A percentile compares a stretch with the other conserved stretches of the same genome.
phyloP scores from a whole-genome alignment of 2,329 filamentous ascomycete genomes.

The Phialemonium atrogriseum region DNA sequence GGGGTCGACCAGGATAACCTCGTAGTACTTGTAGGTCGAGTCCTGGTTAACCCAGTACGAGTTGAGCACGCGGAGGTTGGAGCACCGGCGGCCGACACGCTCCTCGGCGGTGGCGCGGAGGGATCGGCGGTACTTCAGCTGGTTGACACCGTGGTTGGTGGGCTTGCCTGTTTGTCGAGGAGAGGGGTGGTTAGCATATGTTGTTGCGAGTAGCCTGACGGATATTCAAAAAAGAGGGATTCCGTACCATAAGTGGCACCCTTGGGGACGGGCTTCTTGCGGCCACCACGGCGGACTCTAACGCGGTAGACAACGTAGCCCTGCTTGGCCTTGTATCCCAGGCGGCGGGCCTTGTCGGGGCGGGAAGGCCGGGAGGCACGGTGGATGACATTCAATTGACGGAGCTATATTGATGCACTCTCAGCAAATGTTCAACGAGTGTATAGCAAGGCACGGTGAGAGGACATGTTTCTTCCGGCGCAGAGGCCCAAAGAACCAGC shows the following conservation, averaged over 20 bases:
- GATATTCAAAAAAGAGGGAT: slow-evolving; percentile 4
- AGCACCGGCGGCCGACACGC: slow-evolving; percentile 98
- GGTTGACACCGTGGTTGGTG: slow-evolving; percentile 99
- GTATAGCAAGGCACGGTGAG: slow-evolving; percentile 90
- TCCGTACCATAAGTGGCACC: slow-evolving; percentile 94
- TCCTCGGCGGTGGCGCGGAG: slow-evolving; percentile 97
- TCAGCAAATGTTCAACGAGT: slow-evolving; percentile 99
- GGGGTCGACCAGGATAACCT: slow-evolving; percentile 99
- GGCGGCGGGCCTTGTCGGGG: slow-evolving; percentile 99
- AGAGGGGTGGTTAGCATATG: slow-evolving; percentile 1
- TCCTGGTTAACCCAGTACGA: slow-evolving; percentile 99
- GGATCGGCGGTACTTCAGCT: slow-evolving; percentile 99
- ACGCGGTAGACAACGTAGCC: slow-evolving; percentile 99
- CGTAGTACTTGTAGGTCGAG: slow-evolving; percentile 99
- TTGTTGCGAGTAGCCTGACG: not conserved
- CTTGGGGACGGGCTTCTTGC: slow-evolving; percentile 94
- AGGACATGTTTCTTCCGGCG: not conserved
- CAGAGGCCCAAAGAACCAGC: slow-evolving; percentile 1
- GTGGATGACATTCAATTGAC: slow-evolving; percentile 99
- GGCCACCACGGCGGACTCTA: slow-evolving; percentile 95
- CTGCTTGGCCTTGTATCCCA: slow-evolving; percentile 99
- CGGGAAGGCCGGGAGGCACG: slow-evolving; percentile 95
- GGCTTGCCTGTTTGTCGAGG: slow-evolving; percentile 69
- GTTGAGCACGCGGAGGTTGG: slow-evolving; percentile 98
- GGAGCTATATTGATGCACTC: slow-evolving; percentile 99